phyloP scores from a whole-genome alignment of 768 basidiomycete genomes.

The Trametopsis cervina region DNA sequence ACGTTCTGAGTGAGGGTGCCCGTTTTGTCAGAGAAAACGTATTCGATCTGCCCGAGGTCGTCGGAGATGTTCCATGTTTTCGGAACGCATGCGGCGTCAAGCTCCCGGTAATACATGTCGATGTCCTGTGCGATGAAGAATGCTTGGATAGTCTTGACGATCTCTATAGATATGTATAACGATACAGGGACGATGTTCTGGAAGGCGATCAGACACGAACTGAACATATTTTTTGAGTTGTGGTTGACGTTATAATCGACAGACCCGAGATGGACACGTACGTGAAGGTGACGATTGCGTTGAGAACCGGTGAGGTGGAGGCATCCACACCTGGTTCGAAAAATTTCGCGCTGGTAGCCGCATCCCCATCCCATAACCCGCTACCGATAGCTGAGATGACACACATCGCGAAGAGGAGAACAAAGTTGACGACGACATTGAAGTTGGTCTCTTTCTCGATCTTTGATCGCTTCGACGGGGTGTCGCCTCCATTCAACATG shows the following conservation, averaged over 20 bases:
- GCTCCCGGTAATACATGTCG: constrained; percentile 91
- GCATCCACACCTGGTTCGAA: constrained; percentile 68
- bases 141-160: constrained; percentile 96
- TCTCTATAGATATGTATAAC: constrained; percentile 95
- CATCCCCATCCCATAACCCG: constrained; percentile 58
- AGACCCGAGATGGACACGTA: constrained; percentile 34
- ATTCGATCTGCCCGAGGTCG: constrained; percentile 98
- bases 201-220: constrained; percentile 90
- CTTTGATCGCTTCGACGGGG: constrained; percentile 94
- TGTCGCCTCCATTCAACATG: constrained; percentile 87
- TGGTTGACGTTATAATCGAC: too few species aligned
- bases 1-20: constrained; percentile 97
- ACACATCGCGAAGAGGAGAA: constrained; percentile 72
- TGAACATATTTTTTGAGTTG: constrained; percentile 27
- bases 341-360: constrained; percentile 57
- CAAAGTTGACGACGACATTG: constrained; percentile 94
- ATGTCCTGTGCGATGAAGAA: constrained; percentile 94
- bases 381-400: constrained; percentile 65
- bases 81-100: constrained; percentile 84
- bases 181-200: constrained; percentile 97
- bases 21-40: constrained; percentile 90
- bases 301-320: constrained; percentile 52
- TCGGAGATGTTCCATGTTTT: constrained; percentile 99
- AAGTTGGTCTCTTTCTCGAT: constrained; percentile 99
- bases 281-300: constrained; percentile 88